Conservation (phyloP, 2,329 filamentous ascomycete genomes). For the Zymoseptoria ardabiliae region DNA sequence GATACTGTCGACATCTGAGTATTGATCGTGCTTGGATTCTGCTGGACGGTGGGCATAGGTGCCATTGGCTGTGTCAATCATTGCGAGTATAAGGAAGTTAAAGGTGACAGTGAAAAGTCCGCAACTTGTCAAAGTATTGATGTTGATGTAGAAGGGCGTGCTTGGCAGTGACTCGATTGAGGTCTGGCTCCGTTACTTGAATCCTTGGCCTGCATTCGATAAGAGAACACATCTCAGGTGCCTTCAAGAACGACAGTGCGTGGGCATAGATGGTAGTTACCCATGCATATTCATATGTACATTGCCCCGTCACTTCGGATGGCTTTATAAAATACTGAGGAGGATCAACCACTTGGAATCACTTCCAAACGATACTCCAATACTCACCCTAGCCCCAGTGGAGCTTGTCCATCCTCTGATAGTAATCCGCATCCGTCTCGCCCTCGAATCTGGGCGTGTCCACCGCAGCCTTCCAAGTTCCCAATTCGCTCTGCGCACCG, state of each 20-base stretch:
- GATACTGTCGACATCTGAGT: conserved; percentile 3
- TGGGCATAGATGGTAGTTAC: too few species aligned
- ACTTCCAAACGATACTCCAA: neutral
- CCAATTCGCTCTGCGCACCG: neutral
- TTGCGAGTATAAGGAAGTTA: neutral
- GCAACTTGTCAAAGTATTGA: neutral
- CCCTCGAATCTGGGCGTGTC: neutral
- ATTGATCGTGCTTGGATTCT: neutral
- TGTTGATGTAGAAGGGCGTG: neutral
- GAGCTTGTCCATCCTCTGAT: neutral
- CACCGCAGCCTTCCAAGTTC: neutral
- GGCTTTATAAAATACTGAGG: neutral
- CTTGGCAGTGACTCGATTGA: neutral
- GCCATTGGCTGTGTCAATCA: neutral
- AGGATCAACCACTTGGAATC: neutral
- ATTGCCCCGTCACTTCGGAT: neutral
- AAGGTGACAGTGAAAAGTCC: neutral
- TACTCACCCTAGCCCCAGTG: neutral
- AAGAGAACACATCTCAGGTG: neutral
- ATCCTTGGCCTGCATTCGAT: neutral
- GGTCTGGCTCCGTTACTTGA: neutral
- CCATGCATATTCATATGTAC: too few species aligned
- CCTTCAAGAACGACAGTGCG: too few species aligned
- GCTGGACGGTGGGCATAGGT: neutral
- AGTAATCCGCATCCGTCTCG: neutral